These are phyloP conservation scores for Penicillium sp. DNA, from an alignment of 2,329 filamentous ascomycete species.

Conservation along the genomic window DNA sequence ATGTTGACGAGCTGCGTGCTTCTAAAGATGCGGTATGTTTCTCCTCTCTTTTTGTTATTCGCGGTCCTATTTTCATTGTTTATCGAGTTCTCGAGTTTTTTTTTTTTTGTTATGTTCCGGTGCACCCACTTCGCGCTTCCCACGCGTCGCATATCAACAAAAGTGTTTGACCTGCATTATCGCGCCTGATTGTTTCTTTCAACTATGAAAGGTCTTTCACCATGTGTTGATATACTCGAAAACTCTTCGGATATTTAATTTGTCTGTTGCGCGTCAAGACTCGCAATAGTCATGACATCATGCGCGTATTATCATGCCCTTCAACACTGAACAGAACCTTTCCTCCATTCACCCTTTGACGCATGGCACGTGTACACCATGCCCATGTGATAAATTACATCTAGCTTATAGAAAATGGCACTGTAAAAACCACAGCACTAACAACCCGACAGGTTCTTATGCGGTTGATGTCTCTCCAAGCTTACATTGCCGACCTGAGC, in stretches of 20 bases:
- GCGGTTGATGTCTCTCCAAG: slow-evolving; percentile 75
- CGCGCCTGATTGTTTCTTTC: neutral
- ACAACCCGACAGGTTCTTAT: slow-evolving; percentile 63
- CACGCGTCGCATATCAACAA: slow-evolving; percentile 24
- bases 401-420: neutral
- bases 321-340: neutral
- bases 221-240: neutral
- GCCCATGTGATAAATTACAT: neutral
- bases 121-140: slow-evolving; percentile 6
- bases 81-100: slow-evolving; percentile 2
- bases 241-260: neutral
- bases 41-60: slow-evolving; percentile 6
- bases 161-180: slow-evolving; percentile 4
- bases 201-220: neutral
- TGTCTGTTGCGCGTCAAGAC: neutral
- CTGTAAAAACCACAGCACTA: slow-evolving; percentile 18
- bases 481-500: slow-evolving; percentile 75
- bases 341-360: neutral
- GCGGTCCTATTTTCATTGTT: slow-evolving; percentile 1
- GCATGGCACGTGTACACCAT: neutral
- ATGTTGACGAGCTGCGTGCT: slow-evolving; percentile 73
- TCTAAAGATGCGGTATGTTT: slow-evolving; percentile 77
- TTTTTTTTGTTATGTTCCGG: slow-evolving; percentile 3
- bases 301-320: neutral
- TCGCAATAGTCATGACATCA: neutral